Base-by-base conservation (phyloP, 192 early-diverging fungal genomes). In the Entomortierella parvispora region DNA sequence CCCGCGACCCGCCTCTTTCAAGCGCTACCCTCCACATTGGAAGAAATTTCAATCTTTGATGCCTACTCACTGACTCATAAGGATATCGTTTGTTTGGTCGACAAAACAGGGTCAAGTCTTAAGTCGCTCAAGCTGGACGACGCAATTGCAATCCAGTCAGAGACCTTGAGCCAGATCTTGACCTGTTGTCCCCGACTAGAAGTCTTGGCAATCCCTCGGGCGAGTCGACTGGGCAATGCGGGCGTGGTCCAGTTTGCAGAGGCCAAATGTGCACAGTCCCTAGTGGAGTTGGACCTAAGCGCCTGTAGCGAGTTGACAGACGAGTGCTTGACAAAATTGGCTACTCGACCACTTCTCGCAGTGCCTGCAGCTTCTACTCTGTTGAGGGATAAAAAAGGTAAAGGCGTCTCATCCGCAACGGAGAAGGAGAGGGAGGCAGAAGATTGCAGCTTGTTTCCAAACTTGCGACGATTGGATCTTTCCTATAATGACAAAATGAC, bases 401-500 rank as follows among this genome's bases (percentile, higher is more conserved):
- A 74, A 25, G 57, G 37, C 1, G 57, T 67, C 20, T n/a, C n/a
- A 18, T n/a, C 5, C 31, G 54, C 15, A 56, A 29, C 6, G 33
- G 54, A 25, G 32, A 56, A 34, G 54, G 4, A 40, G 29, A 62
- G 34, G 49, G 51, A 26, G 42, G 32, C 46, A 65, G 28, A 47
- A 45, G 14, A 10, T 5, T 37, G 37, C 12, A 40, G 59, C 7
- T 23, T 77, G 47, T 68, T 77, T 42, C 65, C 65, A 0, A 68
- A 57, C 54, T 65, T 77, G 14, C 65, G 65, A 10, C 58, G 65
- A 32, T 46, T 77, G 37, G 65, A 77, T 40, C 57, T 77, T n/a
- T 77, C 72, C 2, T 77, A 77, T 50, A 77, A 77, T 15, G 47
- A 55, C 60, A 77, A 68, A 47, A 12, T 77, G 42, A 77, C 72